Conservation (phyloP, 2,329 filamentous ascomycete genomes). For the Fusarium equiseti region DNA sequence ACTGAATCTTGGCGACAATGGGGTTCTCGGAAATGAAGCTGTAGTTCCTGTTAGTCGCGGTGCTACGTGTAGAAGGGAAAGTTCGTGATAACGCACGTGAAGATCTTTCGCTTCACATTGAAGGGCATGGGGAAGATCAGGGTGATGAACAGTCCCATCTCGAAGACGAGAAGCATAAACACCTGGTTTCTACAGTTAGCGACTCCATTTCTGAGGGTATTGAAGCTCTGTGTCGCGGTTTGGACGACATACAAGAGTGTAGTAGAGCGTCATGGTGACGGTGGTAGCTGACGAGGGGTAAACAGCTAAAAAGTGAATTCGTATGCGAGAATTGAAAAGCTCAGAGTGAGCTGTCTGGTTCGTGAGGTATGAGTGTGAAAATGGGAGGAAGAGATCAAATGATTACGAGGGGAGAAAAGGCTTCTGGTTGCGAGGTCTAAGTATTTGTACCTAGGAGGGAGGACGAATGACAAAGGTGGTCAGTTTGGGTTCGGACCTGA, state of each 20-base stretch:
- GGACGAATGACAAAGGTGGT: conserved; percentile 48
- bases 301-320: conserved; percentile 19
- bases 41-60: conserved; percentile 12
- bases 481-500: conserved; percentile 39
- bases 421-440: conserved; percentile 22
- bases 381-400: not conserved
- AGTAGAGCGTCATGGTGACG: conserved; percentile 69
- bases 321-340: conserved; percentile 16
- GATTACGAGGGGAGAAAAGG: not conserved
- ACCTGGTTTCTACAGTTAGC: conserved; percentile 67
- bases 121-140: conserved; percentile 91
- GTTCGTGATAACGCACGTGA: conserved; percentile 66
- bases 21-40: conserved; percentile 95
- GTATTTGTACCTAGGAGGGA: conserved; percentile 35
- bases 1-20: conserved; percentile 90
- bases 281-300: conserved; percentile 43
- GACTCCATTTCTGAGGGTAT: not conserved
- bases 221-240: not conserved
- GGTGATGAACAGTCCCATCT: conserved; percentile 85
- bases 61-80: not conserved
- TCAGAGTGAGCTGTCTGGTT: conserved; percentile 17
- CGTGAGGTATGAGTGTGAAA: not conserved
- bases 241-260: conserved; percentile 61
- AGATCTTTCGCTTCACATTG: conserved; percentile 84
- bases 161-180: conserved; percentile 83